Evolutionary conservation across 139 green algal genomes (phyloP).

Genomic region (Mesostigma viride): DNA sequence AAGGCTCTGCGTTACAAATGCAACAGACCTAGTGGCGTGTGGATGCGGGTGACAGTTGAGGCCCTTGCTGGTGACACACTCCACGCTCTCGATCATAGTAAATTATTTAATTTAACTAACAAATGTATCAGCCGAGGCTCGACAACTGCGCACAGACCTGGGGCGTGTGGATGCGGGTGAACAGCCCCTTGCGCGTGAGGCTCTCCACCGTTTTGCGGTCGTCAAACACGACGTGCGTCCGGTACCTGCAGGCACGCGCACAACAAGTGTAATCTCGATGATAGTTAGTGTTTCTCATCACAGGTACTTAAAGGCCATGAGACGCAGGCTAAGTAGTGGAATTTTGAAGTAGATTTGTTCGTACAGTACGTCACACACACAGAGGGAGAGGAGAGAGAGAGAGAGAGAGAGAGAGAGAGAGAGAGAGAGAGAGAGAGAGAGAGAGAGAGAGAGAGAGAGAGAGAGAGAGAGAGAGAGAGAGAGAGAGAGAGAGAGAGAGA

Average conservation of each 20-base stretch:
- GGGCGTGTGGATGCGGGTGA: slow-evolving; percentile 54
- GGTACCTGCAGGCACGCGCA: slow-evolving; percentile 46
- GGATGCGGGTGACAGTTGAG: too few relatives aligned
- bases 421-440: background rate
- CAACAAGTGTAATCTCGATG: too few relatives aligned
- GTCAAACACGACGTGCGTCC: slow-evolving; percentile 50
- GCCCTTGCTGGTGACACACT: too few relatives aligned
- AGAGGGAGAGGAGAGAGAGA: background rate
- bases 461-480: background rate
- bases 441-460: background rate
- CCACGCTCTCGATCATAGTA: too few relatives aligned
- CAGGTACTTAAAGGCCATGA: too few relatives aligned
- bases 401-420: background rate
- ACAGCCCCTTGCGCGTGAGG: slow-evolving; percentile 52
- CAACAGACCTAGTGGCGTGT: too few relatives aligned
- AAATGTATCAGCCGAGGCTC: too few relatives aligned
- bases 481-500: background rate
- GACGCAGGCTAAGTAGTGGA: background rate
- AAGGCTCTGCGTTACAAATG: too few relatives aligned
- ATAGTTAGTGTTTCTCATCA: too few relatives aligned
- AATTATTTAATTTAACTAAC: too few relatives aligned
- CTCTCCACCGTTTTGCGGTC: slow-evolving; percentile 40
- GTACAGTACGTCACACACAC: background rate
- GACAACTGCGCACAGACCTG: too few relatives aligned
- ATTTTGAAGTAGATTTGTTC: background rate